phyloP scores from a whole-genome alignment of 805 yeast genomes.

The Saccharomycopsis lassenensis region DNA sequence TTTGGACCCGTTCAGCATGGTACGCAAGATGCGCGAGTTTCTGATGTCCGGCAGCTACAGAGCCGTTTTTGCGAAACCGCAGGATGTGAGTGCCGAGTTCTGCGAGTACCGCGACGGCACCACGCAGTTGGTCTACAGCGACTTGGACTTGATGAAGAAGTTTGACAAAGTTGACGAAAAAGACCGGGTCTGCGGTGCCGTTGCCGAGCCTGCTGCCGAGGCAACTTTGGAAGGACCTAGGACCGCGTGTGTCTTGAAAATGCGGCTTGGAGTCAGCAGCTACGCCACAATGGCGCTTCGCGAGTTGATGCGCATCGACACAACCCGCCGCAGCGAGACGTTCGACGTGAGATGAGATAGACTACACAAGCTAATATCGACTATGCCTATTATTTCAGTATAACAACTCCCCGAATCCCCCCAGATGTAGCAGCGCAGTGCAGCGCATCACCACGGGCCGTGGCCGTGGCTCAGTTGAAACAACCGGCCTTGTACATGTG shows the following conservation, averaged over 20 bases:
- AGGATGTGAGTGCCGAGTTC: constrained; percentile 47
- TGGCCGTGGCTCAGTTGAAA: constrained; percentile 11
- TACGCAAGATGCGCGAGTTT: constrained; percentile 75
- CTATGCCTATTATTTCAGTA: not conserved
- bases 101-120: constrained; percentile 52
- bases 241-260: constrained; percentile 60
- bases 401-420: not conserved
- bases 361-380: not conserved
- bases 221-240: constrained; percentile 31
- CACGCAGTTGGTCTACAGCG: constrained; percentile 71
- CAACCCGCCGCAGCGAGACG: constrained; percentile 43
- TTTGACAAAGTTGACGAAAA: constrained; percentile 17
- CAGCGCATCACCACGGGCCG: not conserved
- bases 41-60: constrained; percentile 90
- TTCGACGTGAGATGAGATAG: constrained; percentile 27
- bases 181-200: constrained; percentile 20
- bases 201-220: too few relatives aligned
- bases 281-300: constrained; percentile 98
- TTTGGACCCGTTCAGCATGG: constrained; percentile 78
- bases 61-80: constrained; percentile 55
- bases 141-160: constrained; percentile 45
- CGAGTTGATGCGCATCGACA: constrained; percentile 75
- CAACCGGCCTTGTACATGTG: constrained; percentile 82
- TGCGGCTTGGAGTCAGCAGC: constrained; percentile 75
- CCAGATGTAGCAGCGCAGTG: not conserved